phyloP scores from a whole-genome alignment of 179 eudicot species.

The Monotropa hypopitys region DNA sequence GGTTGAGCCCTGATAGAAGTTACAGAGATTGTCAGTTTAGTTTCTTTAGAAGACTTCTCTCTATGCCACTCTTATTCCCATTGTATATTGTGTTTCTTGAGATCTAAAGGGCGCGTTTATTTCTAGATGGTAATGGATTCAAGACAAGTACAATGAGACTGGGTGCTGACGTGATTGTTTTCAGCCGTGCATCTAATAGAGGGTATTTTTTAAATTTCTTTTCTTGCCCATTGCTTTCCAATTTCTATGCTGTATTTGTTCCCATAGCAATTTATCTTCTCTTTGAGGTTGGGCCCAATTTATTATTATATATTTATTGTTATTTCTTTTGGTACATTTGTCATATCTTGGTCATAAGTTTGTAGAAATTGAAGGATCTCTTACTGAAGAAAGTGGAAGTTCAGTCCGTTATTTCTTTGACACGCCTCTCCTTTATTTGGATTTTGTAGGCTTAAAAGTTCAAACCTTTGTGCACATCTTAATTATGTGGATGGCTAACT shows the following conservation, averaged over 20 bases:
- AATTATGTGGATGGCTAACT: not conserved
- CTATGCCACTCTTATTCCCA: constrained; percentile 1
- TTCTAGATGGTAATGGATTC: constrained; percentile 95
- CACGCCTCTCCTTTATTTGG: not conserved
- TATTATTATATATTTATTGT: not conserved
- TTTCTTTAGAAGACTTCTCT: not conserved
- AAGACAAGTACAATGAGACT: constrained; percentile 98
- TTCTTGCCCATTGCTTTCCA: not conserved
- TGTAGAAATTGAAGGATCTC: not conserved
- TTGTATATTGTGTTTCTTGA: constrained; percentile 10
- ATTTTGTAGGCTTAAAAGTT: not conserved
- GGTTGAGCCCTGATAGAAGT: not conserved
- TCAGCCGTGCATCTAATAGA: constrained; percentile 53
- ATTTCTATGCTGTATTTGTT: not conserved
- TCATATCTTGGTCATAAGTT: not conserved
- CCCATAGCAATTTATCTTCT: not conserved
- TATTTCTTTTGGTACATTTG: not conserved
- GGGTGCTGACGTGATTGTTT: constrained; percentile 93
- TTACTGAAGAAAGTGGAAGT: not conserved
- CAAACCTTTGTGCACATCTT: not conserved
- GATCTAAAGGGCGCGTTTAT: constrained; percentile 2
- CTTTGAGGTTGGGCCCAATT: not conserved
- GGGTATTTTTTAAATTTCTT: constrained; percentile 37
- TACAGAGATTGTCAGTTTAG: not conserved
- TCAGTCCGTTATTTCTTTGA: not conserved